A percentile compares a stretch with the other conserved stretches of the same genome.
phyloP scores from a whole-genome alignment of 2,329 filamentous ascomycete genomes.

The Beauveria medogensis region DNA sequence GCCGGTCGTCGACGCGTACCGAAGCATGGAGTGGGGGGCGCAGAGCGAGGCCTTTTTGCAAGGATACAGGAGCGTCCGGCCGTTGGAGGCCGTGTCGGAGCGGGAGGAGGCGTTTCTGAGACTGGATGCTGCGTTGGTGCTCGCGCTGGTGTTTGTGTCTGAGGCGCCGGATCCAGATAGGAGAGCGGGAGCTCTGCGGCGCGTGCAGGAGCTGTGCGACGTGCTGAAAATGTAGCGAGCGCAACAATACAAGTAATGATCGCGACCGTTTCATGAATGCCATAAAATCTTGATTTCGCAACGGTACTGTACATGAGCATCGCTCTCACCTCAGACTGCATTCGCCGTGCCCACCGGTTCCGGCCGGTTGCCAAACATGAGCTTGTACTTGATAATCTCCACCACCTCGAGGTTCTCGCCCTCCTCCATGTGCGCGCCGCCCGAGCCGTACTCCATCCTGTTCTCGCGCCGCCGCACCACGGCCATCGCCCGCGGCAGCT shows the following conservation, averaged over 20 bases:
- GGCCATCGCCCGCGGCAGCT: slow-evolving; percentile 68
- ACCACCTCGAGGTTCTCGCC: slow-evolving; percentile 65
- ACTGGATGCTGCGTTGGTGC: slow-evolving; percentile 15
- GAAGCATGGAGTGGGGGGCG: slow-evolving; percentile 13
- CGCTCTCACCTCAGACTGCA: slow-evolving; percentile 16
- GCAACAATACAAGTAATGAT: no score
- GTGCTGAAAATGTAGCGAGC: not conserved
- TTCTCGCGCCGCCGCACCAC: slow-evolving; percentile 58
- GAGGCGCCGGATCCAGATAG: slow-evolving; percentile 14
- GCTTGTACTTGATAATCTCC: slow-evolving; percentile 79
- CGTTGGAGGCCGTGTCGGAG: slow-evolving; percentile 1
- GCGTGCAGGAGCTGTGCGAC: slow-evolving; percentile 11
- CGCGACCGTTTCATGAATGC: not conserved
- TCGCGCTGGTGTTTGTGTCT: slow-evolving; percentile 15
- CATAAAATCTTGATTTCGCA: not conserved
- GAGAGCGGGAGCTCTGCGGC: slow-evolving; percentile 4
- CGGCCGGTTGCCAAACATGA: slow-evolving; percentile 75
- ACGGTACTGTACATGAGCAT: not conserved
- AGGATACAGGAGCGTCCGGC: slow-evolving; percentile 5
- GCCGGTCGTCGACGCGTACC: slow-evolving; percentile 12
- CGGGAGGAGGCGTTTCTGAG: slow-evolving; percentile 13
- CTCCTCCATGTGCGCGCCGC: slow-evolving; percentile 30
- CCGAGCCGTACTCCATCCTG: slow-evolving; percentile 28
- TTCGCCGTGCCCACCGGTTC: slow-evolving; percentile 64
- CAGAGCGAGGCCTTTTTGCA: slow-evolving; percentile 9